phyloP scores from a whole-genome alignment of 1,284 basidiomycete genomes.

The Ustilago hordei region DNA sequence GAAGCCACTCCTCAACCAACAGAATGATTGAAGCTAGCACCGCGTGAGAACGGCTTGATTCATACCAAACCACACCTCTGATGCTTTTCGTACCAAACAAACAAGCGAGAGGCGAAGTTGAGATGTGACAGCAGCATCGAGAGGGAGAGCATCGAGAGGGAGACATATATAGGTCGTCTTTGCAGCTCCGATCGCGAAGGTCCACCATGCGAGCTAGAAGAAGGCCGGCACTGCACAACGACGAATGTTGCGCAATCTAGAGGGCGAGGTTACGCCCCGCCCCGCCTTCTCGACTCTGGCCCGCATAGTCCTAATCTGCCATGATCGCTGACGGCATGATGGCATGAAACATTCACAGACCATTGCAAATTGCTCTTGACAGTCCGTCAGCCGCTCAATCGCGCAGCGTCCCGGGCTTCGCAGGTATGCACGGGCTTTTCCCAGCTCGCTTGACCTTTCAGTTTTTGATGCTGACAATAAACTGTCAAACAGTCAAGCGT shows the following conservation, averaged over 20 bases:
- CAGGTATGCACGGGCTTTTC: slow-evolving; percentile 2
- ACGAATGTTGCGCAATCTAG: neutral
- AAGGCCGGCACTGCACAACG: neutral
- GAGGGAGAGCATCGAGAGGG: neutral
- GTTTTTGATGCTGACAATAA: neutral
- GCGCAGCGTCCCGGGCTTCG: neutral
- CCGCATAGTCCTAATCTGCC: neutral
- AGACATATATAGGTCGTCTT: neutral
- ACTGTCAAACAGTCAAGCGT: neutral
- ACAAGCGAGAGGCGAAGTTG: slow-evolving; percentile 2
- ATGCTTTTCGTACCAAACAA: neutral
- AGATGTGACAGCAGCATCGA: neutral
- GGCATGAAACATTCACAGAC: neutral
- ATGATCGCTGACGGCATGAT: neutral
- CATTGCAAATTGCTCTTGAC: neutral
- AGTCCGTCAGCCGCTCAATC: neutral
- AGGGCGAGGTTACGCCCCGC: neutral
- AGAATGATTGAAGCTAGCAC: too few species aligned
- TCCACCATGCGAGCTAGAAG: neutral
- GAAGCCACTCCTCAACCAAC: too few species aligned
- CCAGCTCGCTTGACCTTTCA: neutral
- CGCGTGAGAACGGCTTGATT: too few species aligned
- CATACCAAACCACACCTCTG: neutral
- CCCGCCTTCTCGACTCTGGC: neutral
- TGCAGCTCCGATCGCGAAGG: slow-evolving; percentile 21